Conservation (phyloP, 2,329 filamentous ascomycete genomes). For the Calonectria hongkongensis region DNA sequence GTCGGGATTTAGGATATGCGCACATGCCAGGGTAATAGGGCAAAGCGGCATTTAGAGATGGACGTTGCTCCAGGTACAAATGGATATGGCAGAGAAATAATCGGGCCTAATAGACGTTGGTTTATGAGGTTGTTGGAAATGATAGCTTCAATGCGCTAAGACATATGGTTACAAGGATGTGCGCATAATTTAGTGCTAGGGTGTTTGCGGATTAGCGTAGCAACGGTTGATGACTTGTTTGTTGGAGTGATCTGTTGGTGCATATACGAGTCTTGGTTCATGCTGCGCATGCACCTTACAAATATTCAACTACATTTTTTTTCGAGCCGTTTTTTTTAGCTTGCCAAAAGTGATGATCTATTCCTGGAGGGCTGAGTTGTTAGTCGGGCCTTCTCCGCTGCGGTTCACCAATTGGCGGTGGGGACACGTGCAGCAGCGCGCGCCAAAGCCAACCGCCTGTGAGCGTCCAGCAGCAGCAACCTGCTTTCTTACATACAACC, state of each 20-base stretch:
- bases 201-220: constrained; percentile 7
- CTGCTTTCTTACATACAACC: constrained; percentile 16
- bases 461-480: neutral
- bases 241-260: neutral
- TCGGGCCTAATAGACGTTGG: constrained; percentile 1
- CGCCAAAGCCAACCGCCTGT: constrained; percentile 4
- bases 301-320: neutral
- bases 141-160: constrained; percentile 6
- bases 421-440: constrained; percentile 17
- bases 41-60: constrained; percentile 17
- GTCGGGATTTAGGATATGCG: neutral
- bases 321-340: neutral
- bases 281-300: neutral
- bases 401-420: constrained; percentile 3
- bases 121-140: constrained; percentile 5
- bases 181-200: constrained; percentile 16
- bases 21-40: constrained; percentile 2
- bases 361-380: neutral
- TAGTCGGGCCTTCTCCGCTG: constrained; percentile 12
- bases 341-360: neutral
- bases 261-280: constrained; percentile 8
- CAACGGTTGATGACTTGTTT: neutral
- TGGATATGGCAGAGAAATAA: neutral
- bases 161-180: constrained; percentile 4
- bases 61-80: neutral